These are phyloP conservation scores for Xylaria multiplex DNA, from an alignment of 2,329 filamentous ascomycete genomes.

Conservation along the genomic window DNA sequence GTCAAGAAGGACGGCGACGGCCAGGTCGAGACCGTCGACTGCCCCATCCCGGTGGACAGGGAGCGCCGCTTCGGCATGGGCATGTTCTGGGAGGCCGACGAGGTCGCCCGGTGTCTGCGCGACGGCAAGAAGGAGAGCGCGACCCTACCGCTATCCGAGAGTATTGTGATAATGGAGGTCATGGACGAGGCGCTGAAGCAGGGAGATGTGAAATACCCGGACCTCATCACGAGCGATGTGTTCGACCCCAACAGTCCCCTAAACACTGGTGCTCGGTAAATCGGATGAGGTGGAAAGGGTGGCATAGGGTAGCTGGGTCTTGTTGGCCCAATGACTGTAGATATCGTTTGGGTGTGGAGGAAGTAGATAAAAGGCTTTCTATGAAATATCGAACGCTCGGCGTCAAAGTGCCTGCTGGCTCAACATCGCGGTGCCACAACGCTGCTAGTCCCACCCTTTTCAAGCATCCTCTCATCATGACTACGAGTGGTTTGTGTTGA, in stretches of 20 bases:
- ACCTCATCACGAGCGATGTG: constrained; percentile 65
- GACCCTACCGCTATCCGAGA: constrained; percentile 77
- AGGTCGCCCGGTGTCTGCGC: constrained; percentile 76
- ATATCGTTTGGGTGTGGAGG: neutral
- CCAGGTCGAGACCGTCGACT: constrained; percentile 62
- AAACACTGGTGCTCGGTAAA: constrained; percentile 56
- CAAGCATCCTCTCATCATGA: no score
- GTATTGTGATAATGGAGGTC: constrained; percentile 83
- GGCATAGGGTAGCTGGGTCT: neutral
- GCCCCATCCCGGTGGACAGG: constrained; percentile 62
- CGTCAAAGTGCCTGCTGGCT: neutral
- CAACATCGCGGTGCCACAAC: no score
- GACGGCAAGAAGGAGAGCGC: constrained; percentile 82
- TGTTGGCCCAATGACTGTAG: neutral
- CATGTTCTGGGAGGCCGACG: constrained; percentile 91
- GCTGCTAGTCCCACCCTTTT: no score
- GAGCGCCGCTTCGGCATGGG: constrained; percentile 72
- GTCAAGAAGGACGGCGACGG: constrained; percentile 63
- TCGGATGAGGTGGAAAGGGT: no score
- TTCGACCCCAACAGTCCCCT: constrained; percentile 70
- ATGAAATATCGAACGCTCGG: neutral
- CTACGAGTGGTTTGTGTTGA: no score
- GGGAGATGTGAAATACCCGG: constrained; percentile 64
- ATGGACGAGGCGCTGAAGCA: constrained; percentile 67
- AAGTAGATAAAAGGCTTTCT: neutral